Evolutionary conservation across 139 green algal genomes (phyloP).

Genomic region (Trebouxia sp.): DNA sequence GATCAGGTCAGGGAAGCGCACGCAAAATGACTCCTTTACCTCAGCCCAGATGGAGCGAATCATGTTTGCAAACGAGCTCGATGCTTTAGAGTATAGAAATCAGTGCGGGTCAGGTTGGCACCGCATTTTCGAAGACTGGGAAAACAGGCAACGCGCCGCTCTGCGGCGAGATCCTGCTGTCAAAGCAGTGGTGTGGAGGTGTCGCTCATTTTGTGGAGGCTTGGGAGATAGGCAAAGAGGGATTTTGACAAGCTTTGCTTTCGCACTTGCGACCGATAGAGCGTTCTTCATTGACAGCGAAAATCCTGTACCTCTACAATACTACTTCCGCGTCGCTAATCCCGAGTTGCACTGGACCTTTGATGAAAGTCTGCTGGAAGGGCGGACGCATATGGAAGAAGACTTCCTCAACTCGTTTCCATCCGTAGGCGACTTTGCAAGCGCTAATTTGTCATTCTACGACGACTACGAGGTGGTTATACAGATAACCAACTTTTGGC

Average conservation of each 20-base stretch:
- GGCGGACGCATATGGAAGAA: neutral
- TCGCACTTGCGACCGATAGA: neutral
- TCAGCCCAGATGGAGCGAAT: too few species aligned
- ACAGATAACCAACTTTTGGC: conserved; percentile 10
- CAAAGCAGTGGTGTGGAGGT: neutral
- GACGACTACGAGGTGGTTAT: conserved; percentile 2
- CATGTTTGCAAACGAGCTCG: neutral
- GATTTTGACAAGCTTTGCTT: neutral
- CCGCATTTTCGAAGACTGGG: neutral
- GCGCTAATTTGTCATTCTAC: neutral
- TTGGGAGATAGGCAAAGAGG: neutral
- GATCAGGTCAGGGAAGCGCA: too few species aligned
- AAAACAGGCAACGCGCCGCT: neutral
- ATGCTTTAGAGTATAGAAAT: neutral
- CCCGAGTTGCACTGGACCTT: neutral
- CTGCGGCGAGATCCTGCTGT: neutral
- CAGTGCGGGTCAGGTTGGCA: neutral
- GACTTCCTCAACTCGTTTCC: neutral
- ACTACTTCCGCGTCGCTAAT: neutral
- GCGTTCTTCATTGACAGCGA: neutral
- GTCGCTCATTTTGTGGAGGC: neutral
- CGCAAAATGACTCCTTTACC: too few species aligned
- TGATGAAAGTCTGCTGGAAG: neutral
- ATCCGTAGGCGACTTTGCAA: neutral
- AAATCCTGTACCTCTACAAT: neutral